Base-by-base conservation (phyloP, 108 stramenopile species). In the Chaetoceros tenuissimus region DNA sequence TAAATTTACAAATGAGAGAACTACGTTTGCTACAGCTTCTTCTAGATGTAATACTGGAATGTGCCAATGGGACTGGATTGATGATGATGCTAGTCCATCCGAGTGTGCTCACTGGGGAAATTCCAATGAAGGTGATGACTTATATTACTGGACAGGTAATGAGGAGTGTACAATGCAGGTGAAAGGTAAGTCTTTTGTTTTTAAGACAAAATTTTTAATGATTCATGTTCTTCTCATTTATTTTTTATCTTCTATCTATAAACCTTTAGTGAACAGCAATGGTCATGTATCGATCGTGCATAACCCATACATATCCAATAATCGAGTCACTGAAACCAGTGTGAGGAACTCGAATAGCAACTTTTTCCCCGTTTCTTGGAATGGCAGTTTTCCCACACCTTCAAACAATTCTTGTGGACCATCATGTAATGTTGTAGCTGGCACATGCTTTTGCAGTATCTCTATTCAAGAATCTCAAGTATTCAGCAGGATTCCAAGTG, bases 241-340 rank as follows among this genome's bases (percentile, higher is more conserved):
- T 10, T 13, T 10, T 40, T 40, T 40, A 13, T 40, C 8, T 40
- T 40, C 13, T 13, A 40, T 40, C 8, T 10, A 5, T 40, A 13
- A 5, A 40, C 34, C 13, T 40, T 5, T 40, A 40, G 34, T 40
- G 40, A 69, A 72, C 60, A 47, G 58, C 8, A 55, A 64, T 13
- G 85, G 85, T 1, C 50, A 62, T 55, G 71, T 87, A n/a, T 75
- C 71, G 1, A 55, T 79, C 16, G 82, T 87, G 2, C 77, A 82
- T 60, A 59, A 72, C 34, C 34, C 31, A 20, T 63, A 54, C 40
- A 52, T 48, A 27, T 28, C 63, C 0, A 55, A 50, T 46, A 10
- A 1, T 8, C 62, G 40, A 46, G 55, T 63, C 23, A 63, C 61
- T 44, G 28, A 30, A 17, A 47, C 17, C 3, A 26, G 31, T 20